Evolutionary conservation across 2,329 filamentous ascomycete genomes (phyloP).

Genomic region (Aaosphaeria arxii): DNA sequence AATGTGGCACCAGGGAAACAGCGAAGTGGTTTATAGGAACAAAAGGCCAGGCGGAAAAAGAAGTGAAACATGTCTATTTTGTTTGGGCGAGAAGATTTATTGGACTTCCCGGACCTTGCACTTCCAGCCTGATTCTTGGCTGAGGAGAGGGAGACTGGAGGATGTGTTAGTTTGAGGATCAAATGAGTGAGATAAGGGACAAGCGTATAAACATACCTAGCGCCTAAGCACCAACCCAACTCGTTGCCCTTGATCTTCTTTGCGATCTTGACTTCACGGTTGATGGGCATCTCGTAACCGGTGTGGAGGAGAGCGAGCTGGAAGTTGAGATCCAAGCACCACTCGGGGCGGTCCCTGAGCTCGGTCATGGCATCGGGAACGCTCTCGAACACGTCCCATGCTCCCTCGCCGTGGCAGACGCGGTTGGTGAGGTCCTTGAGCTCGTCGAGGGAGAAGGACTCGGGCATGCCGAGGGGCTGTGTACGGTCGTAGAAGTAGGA

Average conservation of each 20-base stretch:
- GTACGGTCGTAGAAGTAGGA: slow-evolving; percentile 98
- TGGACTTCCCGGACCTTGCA: slow-evolving; percentile 76
- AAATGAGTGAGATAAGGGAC: not conserved
- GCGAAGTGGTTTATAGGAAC: too few relatives aligned
- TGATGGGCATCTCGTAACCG: slow-evolving; percentile 96
- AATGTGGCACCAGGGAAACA: too few relatives aligned
- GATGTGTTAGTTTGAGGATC: slow-evolving; percentile 35
- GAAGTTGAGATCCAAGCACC: slow-evolving; percentile 93
- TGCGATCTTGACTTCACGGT: slow-evolving; percentile 93
- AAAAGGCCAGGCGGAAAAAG: too few relatives aligned
- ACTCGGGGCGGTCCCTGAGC: slow-evolving; percentile 78
- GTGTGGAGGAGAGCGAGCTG: slow-evolving; percentile 92
- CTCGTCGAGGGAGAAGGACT: slow-evolving; percentile 89
- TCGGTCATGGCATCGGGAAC: slow-evolving; percentile 78
- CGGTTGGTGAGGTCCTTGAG: slow-evolving; percentile 79
- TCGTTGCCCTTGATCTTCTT: slow-evolving; percentile 99
- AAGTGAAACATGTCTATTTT: not conserved
- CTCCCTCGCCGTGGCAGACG: slow-evolving; percentile 74
- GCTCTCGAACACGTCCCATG: slow-evolving; percentile 77
- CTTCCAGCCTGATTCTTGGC: slow-evolving; percentile 80
- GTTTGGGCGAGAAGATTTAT: not conserved
- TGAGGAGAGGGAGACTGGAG: slow-evolving; percentile 74
- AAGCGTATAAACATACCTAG: slow-evolving; percentile 64
- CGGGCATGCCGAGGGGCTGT: slow-evolving; percentile 93
- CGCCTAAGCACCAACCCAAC: slow-evolving; percentile 95